Evolutionary conservation across 1,284 basidiomycete genomes (phyloP), one percentile per base, ranked within the genome.

Genomic region (Cerioporus squamosus): DNA sequence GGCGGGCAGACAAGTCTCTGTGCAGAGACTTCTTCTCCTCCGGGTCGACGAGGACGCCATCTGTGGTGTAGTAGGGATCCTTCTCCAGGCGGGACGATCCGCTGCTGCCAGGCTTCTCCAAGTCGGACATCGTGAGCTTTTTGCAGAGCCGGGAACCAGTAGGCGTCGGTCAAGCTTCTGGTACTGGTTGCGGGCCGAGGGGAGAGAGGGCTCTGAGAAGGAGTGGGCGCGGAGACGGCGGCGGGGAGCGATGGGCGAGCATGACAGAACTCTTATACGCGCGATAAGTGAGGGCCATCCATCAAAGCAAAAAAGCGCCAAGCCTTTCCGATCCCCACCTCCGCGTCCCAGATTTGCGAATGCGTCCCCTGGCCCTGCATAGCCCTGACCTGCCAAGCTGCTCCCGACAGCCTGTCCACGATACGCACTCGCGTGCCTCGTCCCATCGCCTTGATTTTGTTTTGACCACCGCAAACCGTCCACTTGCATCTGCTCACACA

Each of bases 1-100:
- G 86, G 26, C 86, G 78, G 44, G 85, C 82, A 65, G 88, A 86
- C 55, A 90, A 78, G 12, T 81, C 83, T 55, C 86, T 81, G 67
- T 87, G 85, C 17, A 87, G 73, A 48, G 75, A 81, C 51, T 81
- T 72, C 53, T 79, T 74, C 53, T 68, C 63, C 23, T 71, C 70
- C 36, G 81, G 80, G 45, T 84, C 81, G 29, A 75, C 60, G 47
- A 77, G 71, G 36, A 70, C 72, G 8, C 8, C 33, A 46, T 78
- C 72, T 59, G 77, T 72, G n/a, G 73, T 64, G 59, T 67, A 68
- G 50, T 57, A 52, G 18, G 47, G 55, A n/a, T 64, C 61, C 20
- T 59, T 61, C 26, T 43, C 39, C 26, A 15, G 26, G 59, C 43
- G 44, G n/a, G 53, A 51, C 10, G 57, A 61, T 23, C 31, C 43